Percentiles rank a stretch among this genome's conserved stretches.
phyloP scores from a whole-genome alignment of 768 basidiomycete genomes.

The Xanthoconium purpureum region DNA sequence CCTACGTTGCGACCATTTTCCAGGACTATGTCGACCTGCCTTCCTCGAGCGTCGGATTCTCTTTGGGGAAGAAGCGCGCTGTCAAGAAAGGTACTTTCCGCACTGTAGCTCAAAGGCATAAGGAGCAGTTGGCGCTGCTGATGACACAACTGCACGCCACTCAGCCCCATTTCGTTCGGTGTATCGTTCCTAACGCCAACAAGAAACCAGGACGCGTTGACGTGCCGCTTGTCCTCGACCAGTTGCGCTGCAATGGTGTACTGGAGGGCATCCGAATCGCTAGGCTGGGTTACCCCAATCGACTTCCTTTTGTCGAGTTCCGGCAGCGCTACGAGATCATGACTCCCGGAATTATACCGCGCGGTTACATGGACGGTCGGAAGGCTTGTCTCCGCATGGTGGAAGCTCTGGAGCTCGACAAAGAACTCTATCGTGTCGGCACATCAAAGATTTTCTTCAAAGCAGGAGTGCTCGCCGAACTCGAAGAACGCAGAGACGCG shows the following conservation, averaged over 20 bases:
- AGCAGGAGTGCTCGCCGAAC: slow-evolving; percentile 92
- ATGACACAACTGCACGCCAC: slow-evolving; percentile 91
- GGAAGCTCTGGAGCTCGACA: slow-evolving; percentile 82
- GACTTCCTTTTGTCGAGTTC: slow-evolving; percentile 96
- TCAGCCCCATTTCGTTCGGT: slow-evolving; percentile 96
- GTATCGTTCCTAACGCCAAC: slow-evolving; percentile 91
- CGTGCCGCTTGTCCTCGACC: slow-evolving; percentile 92
- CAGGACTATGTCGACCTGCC: slow-evolving; percentile 56
- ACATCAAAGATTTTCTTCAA: slow-evolving; percentile 99
- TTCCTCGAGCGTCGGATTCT: slow-evolving; percentile 36
- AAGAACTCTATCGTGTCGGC: slow-evolving; percentile 82
- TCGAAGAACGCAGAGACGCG: slow-evolving; percentile 88
- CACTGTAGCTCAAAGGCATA: slow-evolving; percentile 93
- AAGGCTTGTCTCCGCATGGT: slow-evolving; percentile 93
- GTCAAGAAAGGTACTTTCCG: slow-evolving; percentile 97
- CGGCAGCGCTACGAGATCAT: slow-evolving; percentile 95
- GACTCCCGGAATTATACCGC: slow-evolving; percentile 88
- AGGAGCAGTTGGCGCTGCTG: slow-evolving; percentile 88
- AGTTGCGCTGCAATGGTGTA: slow-evolving; percentile 97
- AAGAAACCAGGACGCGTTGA: slow-evolving; percentile 93
- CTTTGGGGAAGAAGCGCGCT: slow-evolving; percentile 59
- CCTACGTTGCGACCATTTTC: slow-evolving; percentile 81
- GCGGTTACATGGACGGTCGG: slow-evolving; percentile 96
- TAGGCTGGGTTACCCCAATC: slow-evolving; percentile 93
- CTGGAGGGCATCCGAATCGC: slow-evolving; percentile 98